phyloP scores from a whole-genome alignment of 176 grass and related monocot genomes.

The Rhynchospora pubera region DNA sequence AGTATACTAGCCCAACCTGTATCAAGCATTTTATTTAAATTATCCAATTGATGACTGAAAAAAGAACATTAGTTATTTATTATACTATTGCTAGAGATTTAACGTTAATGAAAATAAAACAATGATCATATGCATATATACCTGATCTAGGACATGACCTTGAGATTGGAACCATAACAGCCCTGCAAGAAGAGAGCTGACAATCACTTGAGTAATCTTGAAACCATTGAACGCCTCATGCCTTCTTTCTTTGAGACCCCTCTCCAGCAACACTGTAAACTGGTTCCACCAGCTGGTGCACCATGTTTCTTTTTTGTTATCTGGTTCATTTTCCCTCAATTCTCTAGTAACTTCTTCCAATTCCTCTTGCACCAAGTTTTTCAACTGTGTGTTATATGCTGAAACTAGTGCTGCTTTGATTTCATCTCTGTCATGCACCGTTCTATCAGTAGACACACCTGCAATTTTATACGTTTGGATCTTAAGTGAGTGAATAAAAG shows the following conservation, averaged over 20 bases:
- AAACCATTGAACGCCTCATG: constrained; percentile 30
- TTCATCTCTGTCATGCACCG: background rate
- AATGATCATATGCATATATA: background rate
- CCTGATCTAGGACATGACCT: constrained; percentile 33
- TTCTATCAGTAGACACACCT: constrained; percentile 18
- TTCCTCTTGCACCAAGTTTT: constrained; percentile 23
- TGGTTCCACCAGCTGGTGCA: constrained; percentile 41
- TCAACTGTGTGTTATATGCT: constrained; percentile 22
- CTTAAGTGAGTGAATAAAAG: background rate
- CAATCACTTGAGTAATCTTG: constrained; percentile 27
- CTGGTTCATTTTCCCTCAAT: constrained; percentile 7
- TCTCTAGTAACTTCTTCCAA: background rate
- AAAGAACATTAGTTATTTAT: no score
- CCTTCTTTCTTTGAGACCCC: constrained; percentile 37
- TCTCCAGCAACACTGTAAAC: constrained; percentile 35
- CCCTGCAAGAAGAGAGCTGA: constrained; percentile 15
- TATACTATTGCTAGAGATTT: no score
- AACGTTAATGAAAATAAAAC: background rate
- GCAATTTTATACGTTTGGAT: background rate
- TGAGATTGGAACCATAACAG: constrained; percentile 30
- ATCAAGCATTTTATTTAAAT: background rate
- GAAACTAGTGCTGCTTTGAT: constrained; percentile 24
- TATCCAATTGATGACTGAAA: no score
- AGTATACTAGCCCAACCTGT: constrained; percentile 37
- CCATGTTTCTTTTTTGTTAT: constrained; percentile 19